A percentile compares a stretch with the other conserved stretches of the same genome.
Conservation (phyloP, 108 stramenopile species). For the Cyclotella distinguenda region DNA sequence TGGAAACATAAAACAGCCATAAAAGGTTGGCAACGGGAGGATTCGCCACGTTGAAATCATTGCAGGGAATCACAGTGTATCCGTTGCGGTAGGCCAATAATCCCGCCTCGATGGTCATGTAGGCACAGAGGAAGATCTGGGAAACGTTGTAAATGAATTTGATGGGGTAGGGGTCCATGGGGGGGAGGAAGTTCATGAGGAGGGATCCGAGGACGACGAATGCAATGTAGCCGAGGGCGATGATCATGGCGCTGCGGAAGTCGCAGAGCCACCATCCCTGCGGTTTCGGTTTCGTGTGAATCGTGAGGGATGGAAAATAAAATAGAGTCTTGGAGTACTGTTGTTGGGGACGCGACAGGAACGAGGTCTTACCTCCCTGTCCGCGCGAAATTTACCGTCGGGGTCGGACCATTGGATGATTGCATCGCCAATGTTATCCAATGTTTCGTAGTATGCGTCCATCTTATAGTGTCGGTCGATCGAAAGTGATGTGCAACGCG, state of each 20-base stretch:
- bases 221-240: constrained; percentile 77
- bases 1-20: constrained; percentile 98
- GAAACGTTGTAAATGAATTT: constrained; percentile 98
- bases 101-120: constrained; percentile 97
- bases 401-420: constrained; percentile 81
- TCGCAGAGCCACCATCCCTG: constrained; percentile 83
- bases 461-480: constrained; percentile 23
- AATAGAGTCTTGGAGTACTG: background rate
- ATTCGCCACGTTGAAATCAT: constrained; percentile 66
- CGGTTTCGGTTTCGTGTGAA: background rate
- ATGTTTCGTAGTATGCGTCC: constrained; percentile 54
- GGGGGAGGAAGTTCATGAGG: constrained; percentile 65
- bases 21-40: constrained; percentile 89
- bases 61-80: constrained; percentile 87
- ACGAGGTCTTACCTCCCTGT: constrained; percentile 58
- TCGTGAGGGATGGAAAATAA: background rate
- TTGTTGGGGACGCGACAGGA: background rate
- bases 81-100: constrained; percentile 88
- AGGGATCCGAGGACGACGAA: constrained; percentile 81
- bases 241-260: constrained; percentile 74
- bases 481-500: background rate
- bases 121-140: constrained; percentile 97
- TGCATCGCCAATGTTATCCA: constrained; percentile 70
- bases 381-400: constrained; percentile 57
- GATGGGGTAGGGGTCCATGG: constrained; percentile 89